Percentiles rank a stretch among this genome's conserved stretches.
These are phyloP conservation scores for Verticillium dahliae DNA, from an alignment of 2,329 filamentous ascomycete species.

Conservation along the genomic window DNA sequence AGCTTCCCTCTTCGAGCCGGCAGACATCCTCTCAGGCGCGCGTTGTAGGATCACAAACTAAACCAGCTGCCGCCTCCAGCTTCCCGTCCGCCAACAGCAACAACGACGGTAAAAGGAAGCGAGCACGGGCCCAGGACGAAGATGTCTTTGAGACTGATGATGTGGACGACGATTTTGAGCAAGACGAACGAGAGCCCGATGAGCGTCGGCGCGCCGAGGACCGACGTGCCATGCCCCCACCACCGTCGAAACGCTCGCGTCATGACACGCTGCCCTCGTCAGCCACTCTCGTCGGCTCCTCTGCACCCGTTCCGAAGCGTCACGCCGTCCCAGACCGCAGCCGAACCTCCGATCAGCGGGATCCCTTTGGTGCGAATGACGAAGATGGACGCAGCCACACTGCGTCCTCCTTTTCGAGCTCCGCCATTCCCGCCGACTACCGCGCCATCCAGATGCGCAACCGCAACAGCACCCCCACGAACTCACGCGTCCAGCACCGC, in stretches of 20 bases:
- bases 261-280: background rate
- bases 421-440: slow-evolving; percentile 2
- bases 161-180: slow-evolving; percentile 14
- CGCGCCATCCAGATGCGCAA: slow-evolving; percentile 20
- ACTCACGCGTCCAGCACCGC: slow-evolving; percentile 22
- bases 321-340: slow-evolving; percentile 5
- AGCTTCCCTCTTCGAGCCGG: background rate
- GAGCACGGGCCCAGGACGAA: slow-evolving; percentile 2
- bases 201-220: slow-evolving; percentile 16
- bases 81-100: slow-evolving; percentile 3
- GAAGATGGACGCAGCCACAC: background rate
- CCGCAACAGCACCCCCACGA: slow-evolving; percentile 15
- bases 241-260: slow-evolving; percentile 2
- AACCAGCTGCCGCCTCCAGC: background rate
- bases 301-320: slow-evolving; percentile 4
- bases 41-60: background rate
- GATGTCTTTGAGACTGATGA: slow-evolving; percentile 11
- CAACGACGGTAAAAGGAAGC: background rate
- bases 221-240: slow-evolving; percentile 13
- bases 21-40: background rate
- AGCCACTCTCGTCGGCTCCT: background rate
- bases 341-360: background rate
- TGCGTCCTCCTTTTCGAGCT: background rate
- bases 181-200: slow-evolving; percentile 10
- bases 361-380: background rate